Evolutionary conservation across 345 rosid genomes (phyloP).

Genomic region (Gossypium anomalum): DNA sequence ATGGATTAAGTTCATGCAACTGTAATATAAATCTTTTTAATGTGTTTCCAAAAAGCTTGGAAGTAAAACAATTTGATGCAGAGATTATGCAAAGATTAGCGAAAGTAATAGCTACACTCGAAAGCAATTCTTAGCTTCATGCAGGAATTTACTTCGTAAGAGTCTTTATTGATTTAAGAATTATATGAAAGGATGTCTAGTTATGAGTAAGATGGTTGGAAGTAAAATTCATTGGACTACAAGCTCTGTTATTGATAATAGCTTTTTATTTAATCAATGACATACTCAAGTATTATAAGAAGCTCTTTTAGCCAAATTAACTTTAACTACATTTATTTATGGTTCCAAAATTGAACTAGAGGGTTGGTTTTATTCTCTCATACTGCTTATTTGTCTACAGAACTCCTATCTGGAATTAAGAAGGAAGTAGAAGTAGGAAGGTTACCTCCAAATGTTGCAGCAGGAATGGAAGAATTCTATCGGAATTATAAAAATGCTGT

Average conservation of each 20-base stretch:
- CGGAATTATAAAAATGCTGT: conserved; percentile 89
- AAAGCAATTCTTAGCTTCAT: not conserved
- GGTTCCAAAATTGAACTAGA: not conserved
- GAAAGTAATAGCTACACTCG: not conserved
- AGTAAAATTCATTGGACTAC: not conserved
- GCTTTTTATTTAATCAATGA: not conserved
- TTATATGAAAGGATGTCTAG: not conserved
- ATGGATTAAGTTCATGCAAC: not conserved
- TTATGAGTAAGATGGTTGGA: not conserved
- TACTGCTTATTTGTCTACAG: conserved; percentile 37
- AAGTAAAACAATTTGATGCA: not conserved
- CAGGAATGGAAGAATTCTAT: conserved; percentile 78
- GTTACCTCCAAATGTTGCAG: conserved; percentile 69
- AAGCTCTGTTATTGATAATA: not conserved
- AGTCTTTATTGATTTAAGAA: not conserved
- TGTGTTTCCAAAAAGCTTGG: not conserved
- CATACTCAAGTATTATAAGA: not conserved
- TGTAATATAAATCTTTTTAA: too few species aligned
- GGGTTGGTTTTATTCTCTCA: conserved; percentile 14
- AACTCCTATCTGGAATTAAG: conserved; percentile 64
- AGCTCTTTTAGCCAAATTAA: not conserved
- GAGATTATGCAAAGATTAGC: not conserved
- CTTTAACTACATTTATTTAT: not conserved
- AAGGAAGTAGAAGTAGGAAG: conserved; percentile 71
- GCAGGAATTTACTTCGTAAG: too few species aligned